Percentiles rank a stretch among this genome's conserved stretches.
These are phyloP conservation scores for Trichopus zeylanicus DNA, from an alignment of 116 monocot species.

Conservation along the genomic window DNA sequence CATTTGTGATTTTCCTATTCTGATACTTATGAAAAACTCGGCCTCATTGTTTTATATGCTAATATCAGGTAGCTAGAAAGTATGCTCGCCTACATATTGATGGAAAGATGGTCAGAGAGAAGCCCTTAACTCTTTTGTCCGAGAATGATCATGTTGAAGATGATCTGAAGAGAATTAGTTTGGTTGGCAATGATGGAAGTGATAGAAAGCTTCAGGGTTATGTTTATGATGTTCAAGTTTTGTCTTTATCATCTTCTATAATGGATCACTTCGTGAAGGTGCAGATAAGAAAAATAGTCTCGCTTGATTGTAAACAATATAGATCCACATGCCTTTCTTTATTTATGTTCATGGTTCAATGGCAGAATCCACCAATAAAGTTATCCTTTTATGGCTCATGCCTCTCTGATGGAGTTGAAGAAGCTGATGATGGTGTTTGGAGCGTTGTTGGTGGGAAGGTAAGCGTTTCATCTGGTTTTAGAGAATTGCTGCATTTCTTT, in stretches of 20 bases:
- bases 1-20: too few relatives aligned
- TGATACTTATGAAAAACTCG: neutral
- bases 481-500: neutral
- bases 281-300: neutral
- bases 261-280: conserved; percentile 62
- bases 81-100: conserved; percentile 54
- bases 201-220: conserved; percentile 48
- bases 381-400: conserved; percentile 54
- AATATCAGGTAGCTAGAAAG: conserved; percentile 34
- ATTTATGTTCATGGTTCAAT: conserved; percentile 7
- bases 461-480: conserved; percentile 1
- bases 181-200: conserved; percentile 46
- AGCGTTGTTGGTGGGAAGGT: conserved; percentile 88
- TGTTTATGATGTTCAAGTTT: conserved; percentile 41
- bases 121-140: conserved; percentile 20
- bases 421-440: conserved; percentile 67
- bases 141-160: conserved; percentile 13
- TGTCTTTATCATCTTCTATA: conserved; percentile 31
- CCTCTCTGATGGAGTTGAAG: conserved; percentile 68
- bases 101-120: conserved; percentile 41
- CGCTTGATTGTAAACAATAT: too few relatives aligned
- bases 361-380: conserved; percentile 67
- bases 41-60: neutral
- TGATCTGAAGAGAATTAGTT: conserved; percentile 25
- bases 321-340: neutral